A percentile compares a stretch with the other conserved stretches of the same genome.
Evolutionary conservation across 352 stramenopile genomes (phyloP).

Genomic region (Globisporangium nodosum): DNA sequence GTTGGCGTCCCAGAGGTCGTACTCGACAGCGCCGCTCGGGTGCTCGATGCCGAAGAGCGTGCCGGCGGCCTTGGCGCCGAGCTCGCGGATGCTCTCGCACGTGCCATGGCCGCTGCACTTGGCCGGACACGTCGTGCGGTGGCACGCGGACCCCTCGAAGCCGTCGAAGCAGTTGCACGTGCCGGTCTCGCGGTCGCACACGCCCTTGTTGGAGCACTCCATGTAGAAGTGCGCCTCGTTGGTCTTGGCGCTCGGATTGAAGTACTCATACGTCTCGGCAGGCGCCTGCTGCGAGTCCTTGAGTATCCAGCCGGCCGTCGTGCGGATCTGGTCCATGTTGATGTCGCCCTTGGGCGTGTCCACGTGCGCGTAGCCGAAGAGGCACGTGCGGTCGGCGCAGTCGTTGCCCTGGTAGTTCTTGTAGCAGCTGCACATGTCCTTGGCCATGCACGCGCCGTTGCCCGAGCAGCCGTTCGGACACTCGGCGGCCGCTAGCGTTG

Average conservation of each 20-base stretch:
- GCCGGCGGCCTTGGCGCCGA: conserved; percentile 40
- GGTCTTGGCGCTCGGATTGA: conserved; percentile 31
- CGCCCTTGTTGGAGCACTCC: conserved; percentile 92
- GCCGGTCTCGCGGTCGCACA: conserved; percentile 84
- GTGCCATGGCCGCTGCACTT: conserved; percentile 68
- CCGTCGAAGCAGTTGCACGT: conserved; percentile 87
- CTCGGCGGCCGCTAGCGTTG: conserved; percentile 25
- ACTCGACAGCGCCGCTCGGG: conserved; percentile 17
- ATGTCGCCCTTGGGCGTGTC: conserved; percentile 93
- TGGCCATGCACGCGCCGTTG: conserved; percentile 73
- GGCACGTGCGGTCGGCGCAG: conserved; percentile 78
- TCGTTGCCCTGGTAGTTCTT: conserved; percentile 84
- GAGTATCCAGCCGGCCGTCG: conserved; percentile 55
- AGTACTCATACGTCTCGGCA: conserved; percentile 66
- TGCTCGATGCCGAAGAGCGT: conserved; percentile 33
- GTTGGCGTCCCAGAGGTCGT: conserved; percentile 82
- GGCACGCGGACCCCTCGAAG: conserved; percentile 86
- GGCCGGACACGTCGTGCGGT: conserved; percentile 64
- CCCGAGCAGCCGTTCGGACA: conserved; percentile 80
- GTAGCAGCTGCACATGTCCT: conserved; percentile 84
- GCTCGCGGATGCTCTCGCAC: conserved; percentile 61
- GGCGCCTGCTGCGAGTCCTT: conserved; percentile 68
- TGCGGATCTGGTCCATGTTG: conserved; percentile 66
- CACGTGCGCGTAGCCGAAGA: conserved; percentile 83
- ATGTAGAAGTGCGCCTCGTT: conserved; percentile 88